Conservation (phyloP, 2,329 filamentous ascomycete genomes). For the Cladosporium oxysporum region DNA sequence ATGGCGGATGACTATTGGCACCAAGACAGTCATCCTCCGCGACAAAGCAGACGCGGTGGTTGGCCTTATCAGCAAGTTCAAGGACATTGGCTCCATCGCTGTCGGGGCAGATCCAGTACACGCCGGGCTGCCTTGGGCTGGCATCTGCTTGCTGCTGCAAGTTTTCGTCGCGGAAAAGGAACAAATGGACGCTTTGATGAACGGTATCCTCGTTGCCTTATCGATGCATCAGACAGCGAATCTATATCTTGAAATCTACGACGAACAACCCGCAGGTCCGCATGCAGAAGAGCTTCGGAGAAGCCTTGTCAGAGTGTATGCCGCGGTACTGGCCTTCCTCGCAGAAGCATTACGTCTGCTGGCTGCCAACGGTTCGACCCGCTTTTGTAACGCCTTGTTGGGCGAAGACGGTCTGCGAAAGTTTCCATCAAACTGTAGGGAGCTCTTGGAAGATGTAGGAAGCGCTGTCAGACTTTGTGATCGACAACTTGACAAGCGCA, state of each 20-base stretch:
- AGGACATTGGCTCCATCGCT: neutral
- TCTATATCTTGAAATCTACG: neutral
- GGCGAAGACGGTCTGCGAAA: neutral
- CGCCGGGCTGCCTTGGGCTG: neutral
- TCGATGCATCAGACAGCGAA: neutral
- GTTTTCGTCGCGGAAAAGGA: neutral
- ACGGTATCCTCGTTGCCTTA: neutral
- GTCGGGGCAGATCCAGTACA: neutral
- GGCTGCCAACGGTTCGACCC: neutral
- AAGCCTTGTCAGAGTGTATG: conserved; percentile 6
- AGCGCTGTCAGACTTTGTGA: neutral
- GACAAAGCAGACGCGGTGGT: neutral
- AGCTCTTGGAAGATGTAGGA: conserved; percentile 9
- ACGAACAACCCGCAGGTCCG: neutral
- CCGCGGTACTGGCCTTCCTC: conserved; percentile 2
- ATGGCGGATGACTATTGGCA: neutral
- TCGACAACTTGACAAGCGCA: neutral
- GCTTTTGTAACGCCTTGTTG: neutral
- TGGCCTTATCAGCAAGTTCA: neutral
- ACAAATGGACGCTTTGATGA: neutral
- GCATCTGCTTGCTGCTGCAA: neutral
- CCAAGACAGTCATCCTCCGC: neutral
- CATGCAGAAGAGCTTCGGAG: neutral
- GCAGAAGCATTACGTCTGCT: conserved; percentile 5
- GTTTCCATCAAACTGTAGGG: neutral